Evolutionary conservation across 495 filamentous ascomycete species (phyloP).

Genomic region (Lasiosphaeris hirsuta): DNA sequence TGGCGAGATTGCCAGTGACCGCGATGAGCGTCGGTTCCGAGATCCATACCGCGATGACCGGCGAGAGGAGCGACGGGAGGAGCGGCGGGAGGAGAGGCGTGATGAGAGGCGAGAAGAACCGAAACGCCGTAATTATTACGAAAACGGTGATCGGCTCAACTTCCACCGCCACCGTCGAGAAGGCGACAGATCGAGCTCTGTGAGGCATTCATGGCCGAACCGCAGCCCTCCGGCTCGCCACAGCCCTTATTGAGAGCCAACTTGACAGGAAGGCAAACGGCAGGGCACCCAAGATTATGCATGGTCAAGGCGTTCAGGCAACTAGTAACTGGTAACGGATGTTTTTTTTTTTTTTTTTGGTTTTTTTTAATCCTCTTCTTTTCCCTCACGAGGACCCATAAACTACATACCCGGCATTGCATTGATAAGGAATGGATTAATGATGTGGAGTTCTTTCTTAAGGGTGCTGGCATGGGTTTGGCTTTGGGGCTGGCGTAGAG

Average conservation of each 20-base stretch:
- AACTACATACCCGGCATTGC: slow-evolving; percentile 30
- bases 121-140: slow-evolving; percentile 31
- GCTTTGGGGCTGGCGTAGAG: background rate
- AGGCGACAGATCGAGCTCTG: slow-evolving; percentile 22
- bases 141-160: slow-evolving; percentile 33
- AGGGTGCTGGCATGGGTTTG: background rate
- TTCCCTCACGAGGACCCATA: slow-evolving; percentile 11
- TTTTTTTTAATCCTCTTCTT: slow-evolving; percentile 3
- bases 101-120: slow-evolving; percentile 26
- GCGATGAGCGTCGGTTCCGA: slow-evolving; percentile 34
- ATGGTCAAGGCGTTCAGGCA: no score
- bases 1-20: slow-evolving; percentile 35
- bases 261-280: background rate
- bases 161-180: slow-evolving; percentile 33
- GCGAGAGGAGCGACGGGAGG: slow-evolving; percentile 10
- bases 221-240: slow-evolving; percentile 31
- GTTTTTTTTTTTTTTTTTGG: background rate
- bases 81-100: slow-evolving; percentile 35
- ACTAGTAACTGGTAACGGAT: background rate
- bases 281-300: no score
- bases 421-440: slow-evolving; percentile 12
- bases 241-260: slow-evolving; percentile 23
- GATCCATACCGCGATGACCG: slow-evolving; percentile 36
- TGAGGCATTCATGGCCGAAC: slow-evolving; percentile 31
- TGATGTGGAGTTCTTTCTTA: slow-evolving; percentile 5